Evolutionary conservation across 148 eudicot species (phyloP).

Genomic region (Vaccinium myrtillus): DNA sequence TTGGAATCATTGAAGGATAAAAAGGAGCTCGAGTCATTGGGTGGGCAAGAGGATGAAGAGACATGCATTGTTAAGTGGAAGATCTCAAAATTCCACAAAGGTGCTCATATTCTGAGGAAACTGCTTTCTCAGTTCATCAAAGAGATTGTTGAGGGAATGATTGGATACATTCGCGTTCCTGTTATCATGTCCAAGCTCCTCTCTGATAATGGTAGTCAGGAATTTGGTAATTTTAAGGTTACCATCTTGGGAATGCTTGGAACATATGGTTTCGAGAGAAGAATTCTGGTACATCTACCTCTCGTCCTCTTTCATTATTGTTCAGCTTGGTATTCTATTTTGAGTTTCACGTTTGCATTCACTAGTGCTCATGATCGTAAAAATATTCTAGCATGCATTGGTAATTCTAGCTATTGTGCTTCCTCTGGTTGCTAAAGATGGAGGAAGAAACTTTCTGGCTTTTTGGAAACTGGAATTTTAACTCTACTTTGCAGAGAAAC

Average conservation of each 20-base stretch:
- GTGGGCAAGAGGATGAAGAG: constrained; percentile 32
- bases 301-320: constrained; percentile 11
- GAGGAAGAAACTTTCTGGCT: background rate
- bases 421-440: background rate
- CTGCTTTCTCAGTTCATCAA: constrained; percentile 71
- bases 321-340: background rate
- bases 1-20: constrained; percentile 29
- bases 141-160: constrained; percentile 96
- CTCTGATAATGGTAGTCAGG: constrained; percentile 83
- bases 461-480: background rate
- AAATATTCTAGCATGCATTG: background rate
- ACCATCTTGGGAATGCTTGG: constrained; percentile 96
- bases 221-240: constrained; percentile 93
- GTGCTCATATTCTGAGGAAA: constrained; percentile 64
- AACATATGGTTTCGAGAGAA: constrained; percentile 87
- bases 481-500: background rate
- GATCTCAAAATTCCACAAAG: constrained; percentile 42
- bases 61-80: constrained; percentile 51
- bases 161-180: constrained; percentile 83
- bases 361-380: background rate
- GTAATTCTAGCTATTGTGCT: background rate
- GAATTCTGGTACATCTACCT: constrained; percentile 63
- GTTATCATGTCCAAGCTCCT: constrained; percentile 85
- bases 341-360: background rate
- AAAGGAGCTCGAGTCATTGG: constrained; percentile 27